Evolutionary conservation across 495 filamentous ascomycete species (phyloP), one percentile per base, ranked within the genome.

Genomic region (Talaromyces thailandensis): DNA sequence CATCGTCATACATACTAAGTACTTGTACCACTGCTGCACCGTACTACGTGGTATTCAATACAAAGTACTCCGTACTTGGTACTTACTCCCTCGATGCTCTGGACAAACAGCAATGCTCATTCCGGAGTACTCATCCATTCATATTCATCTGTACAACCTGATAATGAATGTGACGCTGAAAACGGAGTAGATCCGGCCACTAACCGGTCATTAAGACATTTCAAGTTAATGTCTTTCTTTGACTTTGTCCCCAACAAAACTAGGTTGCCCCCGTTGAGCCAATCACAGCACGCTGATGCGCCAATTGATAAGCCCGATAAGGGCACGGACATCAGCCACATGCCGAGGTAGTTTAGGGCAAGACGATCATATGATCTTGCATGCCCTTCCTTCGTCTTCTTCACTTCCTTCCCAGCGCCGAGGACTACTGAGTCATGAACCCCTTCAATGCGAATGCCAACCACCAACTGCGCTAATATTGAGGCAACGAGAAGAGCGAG

Each of bases 401-500:
- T 18, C n/a, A 48, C 8, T 21, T 21, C 50, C 50, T 9, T 53
- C 50, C 50, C 21, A 53, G 6, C 24, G 28, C 50, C 55, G n/a
- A 57, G 4, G 28, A 57, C 16, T 70, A 57, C 16, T 70, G 16
- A 0, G 71, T 75, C 32, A 78, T 71, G 6, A 23, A 23, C 24
- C 67, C 28, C 56, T 78, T 78, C 64, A 78, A 64, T 4, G 66
- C 69, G 58, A 74, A 69, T 2, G 72, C 75, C 56, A 76, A 61
- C 75, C 75, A 78, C 45, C 76, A 65, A 57, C 73, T 72, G 29
- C 66, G 2, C 70, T 65, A 68, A 78, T 69, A 4, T n/a, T 26
- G 83, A 83, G 4, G 84, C 80, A 16, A 80, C 66, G 25, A 83
- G 62, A 26, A 89, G 75, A 40, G 78, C 71, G 18, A 75, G 58